These are phyloP conservation scores for Flueggea neowawraea DNA, from an alignment of 441 rosid species.

Conservation along the genomic window DNA sequence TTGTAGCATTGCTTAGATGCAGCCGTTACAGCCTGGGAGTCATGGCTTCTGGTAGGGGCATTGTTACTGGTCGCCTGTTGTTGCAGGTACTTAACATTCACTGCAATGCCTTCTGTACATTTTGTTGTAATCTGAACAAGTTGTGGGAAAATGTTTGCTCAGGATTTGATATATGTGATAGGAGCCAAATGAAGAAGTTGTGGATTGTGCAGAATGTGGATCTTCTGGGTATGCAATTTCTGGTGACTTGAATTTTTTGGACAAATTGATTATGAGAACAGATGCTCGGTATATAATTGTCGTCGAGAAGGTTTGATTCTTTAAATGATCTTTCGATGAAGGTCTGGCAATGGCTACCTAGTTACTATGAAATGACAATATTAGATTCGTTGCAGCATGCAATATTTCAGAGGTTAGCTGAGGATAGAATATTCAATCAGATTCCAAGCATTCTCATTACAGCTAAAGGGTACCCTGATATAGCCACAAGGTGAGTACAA, in stretches of 20 bases:
- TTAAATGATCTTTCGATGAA: too few relatives aligned
- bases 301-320: constrained; percentile 75
- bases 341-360: not conserved
- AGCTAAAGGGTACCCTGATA: constrained; percentile 96
- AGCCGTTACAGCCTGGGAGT: constrained; percentile 92
- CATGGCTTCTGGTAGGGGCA: constrained; percentile 93
- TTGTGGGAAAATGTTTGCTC: too few relatives aligned
- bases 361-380: constrained; percentile 1
- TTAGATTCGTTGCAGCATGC: constrained; percentile 61
- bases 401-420: constrained; percentile 83
- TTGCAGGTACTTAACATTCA: constrained; percentile 46
- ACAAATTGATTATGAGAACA: constrained; percentile 48
- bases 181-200: constrained; percentile 70
- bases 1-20: constrained; percentile 76
- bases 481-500: constrained; percentile 75
- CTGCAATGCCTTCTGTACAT: not conserved
- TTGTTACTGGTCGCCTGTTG: constrained; percentile 78
- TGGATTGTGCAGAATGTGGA: constrained; percentile 82
- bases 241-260: constrained; percentile 75
- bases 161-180: constrained; percentile 17
- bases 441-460: constrained; percentile 89
- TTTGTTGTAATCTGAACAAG: too few relatives aligned
- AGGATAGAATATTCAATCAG: constrained; percentile 72
- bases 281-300: constrained; percentile 90
- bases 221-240: constrained; percentile 84